These are phyloP conservation scores for Puccinia novopanici DNA, from an alignment of 1,284 basidiomycete species.

Conservation along the genomic window DNA sequence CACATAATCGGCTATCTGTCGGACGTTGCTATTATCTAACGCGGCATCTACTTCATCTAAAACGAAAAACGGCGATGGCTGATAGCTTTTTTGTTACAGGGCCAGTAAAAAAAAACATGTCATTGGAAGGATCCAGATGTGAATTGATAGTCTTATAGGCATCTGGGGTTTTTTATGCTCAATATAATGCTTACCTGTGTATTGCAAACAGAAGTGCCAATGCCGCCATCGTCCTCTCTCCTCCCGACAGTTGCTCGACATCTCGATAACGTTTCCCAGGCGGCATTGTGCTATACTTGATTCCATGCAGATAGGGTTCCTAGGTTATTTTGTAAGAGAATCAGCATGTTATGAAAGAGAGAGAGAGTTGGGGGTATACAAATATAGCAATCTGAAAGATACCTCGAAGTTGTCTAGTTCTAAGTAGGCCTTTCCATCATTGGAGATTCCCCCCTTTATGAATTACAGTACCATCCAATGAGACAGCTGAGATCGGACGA, in stretches of 20 bases:
- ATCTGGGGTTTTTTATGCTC: background rate
- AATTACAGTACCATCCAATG: no score
- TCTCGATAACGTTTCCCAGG: conserved; percentile 99
- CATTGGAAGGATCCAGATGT: background rate
- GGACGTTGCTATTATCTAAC: conserved; percentile 91
- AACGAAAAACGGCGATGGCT: conserved; percentile 97
- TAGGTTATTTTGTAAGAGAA: conserved; percentile 58
- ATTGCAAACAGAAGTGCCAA: conserved; percentile 93
- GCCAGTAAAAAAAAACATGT: background rate
- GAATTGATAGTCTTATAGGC: background rate
- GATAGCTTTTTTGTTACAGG: conserved; percentile 64
- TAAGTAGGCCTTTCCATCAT: conserved; percentile 70
- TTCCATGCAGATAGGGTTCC: conserved; percentile 93
- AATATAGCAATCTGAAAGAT: conserved; percentile 26
- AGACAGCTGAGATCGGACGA: conserved; percentile 74
- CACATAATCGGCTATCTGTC: conserved; percentile 88
- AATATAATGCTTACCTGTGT: conserved; percentile 65
- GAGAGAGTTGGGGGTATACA: background rate
- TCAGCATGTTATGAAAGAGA: background rate
- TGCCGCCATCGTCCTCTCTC: conserved; percentile 97
- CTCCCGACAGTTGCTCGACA: conserved; percentile 97
- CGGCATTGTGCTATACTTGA: conserved; percentile 99
- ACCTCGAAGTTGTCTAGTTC: conserved; percentile 93
- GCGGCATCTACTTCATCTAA: conserved; percentile 98
- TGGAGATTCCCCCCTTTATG: conserved; percentile 30